Evolutionary conservation across 768 basidiomycete genomes (phyloP).

Genomic region (Boletus rubropictus): DNA sequence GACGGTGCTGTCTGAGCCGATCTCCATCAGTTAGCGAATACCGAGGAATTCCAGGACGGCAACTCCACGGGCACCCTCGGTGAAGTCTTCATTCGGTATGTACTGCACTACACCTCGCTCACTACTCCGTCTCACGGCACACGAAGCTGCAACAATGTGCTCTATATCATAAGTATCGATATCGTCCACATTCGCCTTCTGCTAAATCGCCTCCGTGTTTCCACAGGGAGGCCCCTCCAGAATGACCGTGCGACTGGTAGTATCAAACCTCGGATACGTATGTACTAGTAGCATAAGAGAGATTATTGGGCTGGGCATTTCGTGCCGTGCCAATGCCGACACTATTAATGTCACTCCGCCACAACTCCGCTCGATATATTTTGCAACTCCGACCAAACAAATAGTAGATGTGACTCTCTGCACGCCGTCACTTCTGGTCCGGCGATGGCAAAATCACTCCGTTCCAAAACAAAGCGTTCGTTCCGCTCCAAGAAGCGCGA

Average conservation of each 20-base stretch:
- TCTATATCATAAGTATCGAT: slow-evolving; percentile 81
- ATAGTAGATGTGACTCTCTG: too few relatives aligned
- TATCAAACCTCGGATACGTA: too few relatives aligned
- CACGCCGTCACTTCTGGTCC: too few relatives aligned
- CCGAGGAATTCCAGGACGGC: slow-evolving; percentile 96
- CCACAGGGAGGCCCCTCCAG: slow-evolving; percentile 72
- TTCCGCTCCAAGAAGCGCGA: slow-evolving; percentile 76
- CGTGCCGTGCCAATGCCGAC: too few relatives aligned
- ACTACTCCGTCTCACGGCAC: slow-evolving; percentile 8
- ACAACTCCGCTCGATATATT: too few relatives aligned
- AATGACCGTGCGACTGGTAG: slow-evolving; percentile 21
- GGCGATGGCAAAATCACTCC: slow-evolving; percentile 78
- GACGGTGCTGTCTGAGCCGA: neutral
- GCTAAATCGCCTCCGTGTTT: slow-evolving; percentile 24
- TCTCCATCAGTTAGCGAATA: slow-evolving; percentile 80
- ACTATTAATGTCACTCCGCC: too few relatives aligned
- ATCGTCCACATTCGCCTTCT: neutral
- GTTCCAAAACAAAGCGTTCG: slow-evolving; percentile 76
- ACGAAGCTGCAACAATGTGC: slow-evolving; percentile 86
- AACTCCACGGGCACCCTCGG: slow-evolving; percentile 94
- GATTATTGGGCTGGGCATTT: too few relatives aligned
- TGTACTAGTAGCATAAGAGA: too few relatives aligned
- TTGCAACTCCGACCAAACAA: too few relatives aligned
- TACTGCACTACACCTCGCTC: neutral
- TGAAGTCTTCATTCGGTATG: slow-evolving; percentile 96